phyloP scores from a whole-genome alignment of 1,284 basidiomycete species.

The Tilletiaria anomala region DNA sequence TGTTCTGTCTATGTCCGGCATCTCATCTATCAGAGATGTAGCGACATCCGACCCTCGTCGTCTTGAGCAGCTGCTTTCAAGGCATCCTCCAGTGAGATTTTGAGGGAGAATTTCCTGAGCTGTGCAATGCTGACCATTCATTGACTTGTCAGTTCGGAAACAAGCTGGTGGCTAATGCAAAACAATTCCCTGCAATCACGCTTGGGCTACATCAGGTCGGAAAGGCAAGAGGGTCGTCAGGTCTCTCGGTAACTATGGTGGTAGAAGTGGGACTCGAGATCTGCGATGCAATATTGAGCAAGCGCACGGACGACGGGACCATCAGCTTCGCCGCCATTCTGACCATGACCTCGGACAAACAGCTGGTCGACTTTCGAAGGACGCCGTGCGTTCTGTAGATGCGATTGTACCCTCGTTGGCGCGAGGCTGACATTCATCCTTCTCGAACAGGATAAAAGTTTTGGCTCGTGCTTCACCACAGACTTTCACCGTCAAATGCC shows the following conservation, averaged over 20 bases:
- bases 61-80: slow-evolving; percentile 22
- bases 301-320: background rate
- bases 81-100: slow-evolving; percentile 11
- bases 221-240: background rate
- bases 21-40: slow-evolving; percentile 10
- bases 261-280: background rate
- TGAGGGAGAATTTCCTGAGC: background rate
- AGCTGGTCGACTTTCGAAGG: slow-evolving; percentile 6
- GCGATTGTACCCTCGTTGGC: slow-evolving; percentile 5
- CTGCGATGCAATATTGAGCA: background rate
- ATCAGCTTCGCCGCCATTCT: background rate
- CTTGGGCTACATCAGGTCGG: background rate
- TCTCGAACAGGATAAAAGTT: background rate
- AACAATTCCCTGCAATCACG: background rate
- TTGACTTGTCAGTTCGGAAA: background rate
- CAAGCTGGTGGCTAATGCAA: slow-evolving; percentile 1
- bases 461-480: background rate
- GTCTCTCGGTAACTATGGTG: background rate
- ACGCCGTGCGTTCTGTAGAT: slow-evolving; percentile 3
- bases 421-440: background rate
- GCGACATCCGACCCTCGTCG: slow-evolving; percentile 9
- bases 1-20: slow-evolving; percentile 14
- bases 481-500: slow-evolving; percentile 11
- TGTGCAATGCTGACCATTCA: background rate
- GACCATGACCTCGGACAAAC: slow-evolving; percentile 1